These are phyloP conservation scores for Solanum boliviense DNA, from an alignment of 257 asterid species.

Conservation along the genomic window DNA sequence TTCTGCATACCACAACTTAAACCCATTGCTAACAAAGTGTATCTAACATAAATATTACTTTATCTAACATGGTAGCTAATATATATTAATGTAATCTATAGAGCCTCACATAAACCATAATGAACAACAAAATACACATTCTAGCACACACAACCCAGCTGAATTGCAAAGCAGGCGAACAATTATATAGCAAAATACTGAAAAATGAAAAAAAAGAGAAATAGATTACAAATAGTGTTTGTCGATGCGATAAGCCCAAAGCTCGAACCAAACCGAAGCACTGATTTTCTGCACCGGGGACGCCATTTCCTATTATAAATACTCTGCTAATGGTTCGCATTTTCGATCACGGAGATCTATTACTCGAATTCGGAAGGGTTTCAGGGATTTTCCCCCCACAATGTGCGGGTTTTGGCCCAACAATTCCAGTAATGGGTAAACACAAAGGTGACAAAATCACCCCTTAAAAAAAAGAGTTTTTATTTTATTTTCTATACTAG, in stretches of 20 bases:
- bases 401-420: not conserved
- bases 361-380: not conserved
- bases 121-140: not conserved
- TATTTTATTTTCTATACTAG: too few species aligned
- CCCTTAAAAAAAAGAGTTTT: too few species aligned
- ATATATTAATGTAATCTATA: not conserved
- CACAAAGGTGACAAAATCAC: too few species aligned
- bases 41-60: not conserved
- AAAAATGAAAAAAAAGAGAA: not conserved
- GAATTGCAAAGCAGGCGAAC: not conserved
- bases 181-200: not conserved
- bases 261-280: conserved; percentile 76
- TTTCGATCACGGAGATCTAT: not conserved
- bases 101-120: not conserved
- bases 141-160: not conserved
- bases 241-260: conserved; percentile 42
- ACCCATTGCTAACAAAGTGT: not conserved
- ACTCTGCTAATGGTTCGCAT: conserved; percentile 62
- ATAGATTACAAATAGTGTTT: conserved; percentile 39
- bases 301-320: conserved; percentile 65
- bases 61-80: not conserved
- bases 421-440: not conserved
- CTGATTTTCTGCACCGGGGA: conserved; percentile 79
- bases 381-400: not conserved
- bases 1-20: not conserved